Conservation (phyloP, 2,329 filamentous ascomycete species). For the Apiospora arundinis region DNA sequence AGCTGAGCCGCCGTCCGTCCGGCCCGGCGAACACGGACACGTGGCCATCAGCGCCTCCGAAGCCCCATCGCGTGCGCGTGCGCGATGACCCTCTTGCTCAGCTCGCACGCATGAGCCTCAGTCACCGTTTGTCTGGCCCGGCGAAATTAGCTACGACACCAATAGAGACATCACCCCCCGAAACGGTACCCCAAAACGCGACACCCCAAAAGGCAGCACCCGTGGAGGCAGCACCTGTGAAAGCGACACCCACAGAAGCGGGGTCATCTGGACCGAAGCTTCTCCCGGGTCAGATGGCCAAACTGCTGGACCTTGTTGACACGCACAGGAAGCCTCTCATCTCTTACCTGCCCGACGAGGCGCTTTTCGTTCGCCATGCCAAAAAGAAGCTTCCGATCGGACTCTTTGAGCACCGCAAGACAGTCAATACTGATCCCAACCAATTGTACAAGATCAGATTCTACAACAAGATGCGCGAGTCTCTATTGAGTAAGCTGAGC, state of each 20-base stretch:
- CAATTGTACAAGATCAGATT: not conserved
- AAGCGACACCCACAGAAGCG: not conserved
- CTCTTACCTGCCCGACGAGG: not conserved
- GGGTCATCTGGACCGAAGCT: not conserved
- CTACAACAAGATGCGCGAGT: not conserved
- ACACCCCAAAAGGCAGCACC: too few relatives aligned
- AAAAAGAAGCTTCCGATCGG: not conserved
- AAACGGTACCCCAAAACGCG: too few relatives aligned
- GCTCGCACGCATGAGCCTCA: too few relatives aligned
- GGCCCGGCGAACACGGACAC: not conserved
- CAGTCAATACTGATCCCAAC: not conserved
- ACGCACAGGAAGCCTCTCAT: not conserved
- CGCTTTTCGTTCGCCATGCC: not conserved
- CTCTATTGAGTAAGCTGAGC: not conserved
- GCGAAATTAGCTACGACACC: not conserved
- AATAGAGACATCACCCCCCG: not conserved
- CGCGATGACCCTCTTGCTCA: too few relatives aligned
- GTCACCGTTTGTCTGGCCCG: not conserved
- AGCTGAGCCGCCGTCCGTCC: not conserved
- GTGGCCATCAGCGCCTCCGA: too few relatives aligned
- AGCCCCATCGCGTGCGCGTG: too few relatives aligned
- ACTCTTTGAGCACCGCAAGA: conserved; percentile 7
- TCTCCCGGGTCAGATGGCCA: conserved; percentile 12
- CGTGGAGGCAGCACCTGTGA: too few relatives aligned
- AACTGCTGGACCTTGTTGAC: not conserved